Base-by-base conservation (phyloP, 2,329 filamentous ascomycete species). In the Zymoseptoria passerinii region DNA sequence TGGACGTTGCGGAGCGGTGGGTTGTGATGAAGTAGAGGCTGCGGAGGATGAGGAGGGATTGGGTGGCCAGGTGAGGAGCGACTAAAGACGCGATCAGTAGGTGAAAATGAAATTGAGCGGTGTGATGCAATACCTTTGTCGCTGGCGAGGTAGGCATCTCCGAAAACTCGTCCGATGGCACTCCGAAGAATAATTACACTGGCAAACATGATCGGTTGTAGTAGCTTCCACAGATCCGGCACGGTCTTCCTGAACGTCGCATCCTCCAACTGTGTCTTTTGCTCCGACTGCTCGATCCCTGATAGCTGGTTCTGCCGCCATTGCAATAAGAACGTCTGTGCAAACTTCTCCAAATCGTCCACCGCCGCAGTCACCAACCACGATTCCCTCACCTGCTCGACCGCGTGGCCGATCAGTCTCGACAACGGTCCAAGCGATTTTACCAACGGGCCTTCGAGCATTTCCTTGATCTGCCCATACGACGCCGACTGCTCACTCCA, bases 1-100 rank as follows among this genome's bases (percentile, higher is more conserved):
- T 81, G 13, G 35, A 44, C 61, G 82, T 83, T 57, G 87, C 85
- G 19, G 87, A 86, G 57, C 89, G 81, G 48, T 89, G 82, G 13
- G 85, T 86, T 0, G 89, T 90, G 61, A 96, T 84, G 71, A 96
- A 96, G 73, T 86, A 90, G 19, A 95, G 76, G 67, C 89, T 87
- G 28, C 90, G 85, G 9, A 96, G 81, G 10, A 83, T 84, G 61
- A 87, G 84, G 16, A 96, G 79, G 1, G 86, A 83, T 70, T 88
- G 88, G 51, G 83, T 77, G 5, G 89, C 89, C 16, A 94, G 76
- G 13, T 78, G 75, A 0, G 88, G 85, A 1, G 86, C 88, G 59
- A 78, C 80, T 76, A 57, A 5, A 44, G n/a, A 16, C 5, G 16
- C 20, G 65, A 53, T 55, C 49, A 7, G 1, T 51, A 9, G 27